Percentiles rank a stretch among this genome's conserved stretches.
These are phyloP conservation scores for Iberis pinnata DNA, from an alignment of 345 rosid species.

Conservation along the genomic window DNA sequence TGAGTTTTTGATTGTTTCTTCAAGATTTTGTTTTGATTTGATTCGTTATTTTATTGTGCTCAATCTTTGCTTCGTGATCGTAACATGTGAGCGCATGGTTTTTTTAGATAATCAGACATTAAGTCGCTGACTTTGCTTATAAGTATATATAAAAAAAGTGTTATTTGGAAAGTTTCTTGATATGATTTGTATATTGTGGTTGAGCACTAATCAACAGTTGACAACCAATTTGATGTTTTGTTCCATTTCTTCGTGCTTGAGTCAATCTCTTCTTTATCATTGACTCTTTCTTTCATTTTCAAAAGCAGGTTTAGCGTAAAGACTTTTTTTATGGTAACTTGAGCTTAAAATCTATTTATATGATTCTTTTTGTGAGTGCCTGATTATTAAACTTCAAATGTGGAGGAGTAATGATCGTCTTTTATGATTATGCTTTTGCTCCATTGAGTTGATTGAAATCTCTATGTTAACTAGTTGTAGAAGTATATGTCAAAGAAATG, in stretches of 20 bases:
- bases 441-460: background rate
- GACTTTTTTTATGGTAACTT: too few relatives aligned
- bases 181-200: constrained; percentile 24
- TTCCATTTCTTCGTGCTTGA: constrained; percentile 24
- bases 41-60: constrained; percentile 5
- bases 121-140: constrained; percentile 19
- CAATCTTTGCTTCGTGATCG: constrained; percentile 11
- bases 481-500: constrained; percentile 13
- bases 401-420: too few relatives aligned
- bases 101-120: constrained; percentile 20
- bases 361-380: too few relatives aligned
- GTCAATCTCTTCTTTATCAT: constrained; percentile 11
- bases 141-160: constrained; percentile 1
- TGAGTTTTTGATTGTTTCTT: constrained; percentile 21
- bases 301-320: background rate
- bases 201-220: constrained; percentile 24
- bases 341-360: too few relatives aligned
- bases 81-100: constrained; percentile 25
- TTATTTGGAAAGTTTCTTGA: constrained; percentile 12
- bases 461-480: background rate
- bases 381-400: too few relatives aligned
- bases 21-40: constrained; percentile 14
- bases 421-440: background rate
- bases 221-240: constrained; percentile 4
- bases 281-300: constrained; percentile 21